Evolutionary conservation across 352 stramenopile species (phyloP).

Genomic region (Pythium dissimile): DNA sequence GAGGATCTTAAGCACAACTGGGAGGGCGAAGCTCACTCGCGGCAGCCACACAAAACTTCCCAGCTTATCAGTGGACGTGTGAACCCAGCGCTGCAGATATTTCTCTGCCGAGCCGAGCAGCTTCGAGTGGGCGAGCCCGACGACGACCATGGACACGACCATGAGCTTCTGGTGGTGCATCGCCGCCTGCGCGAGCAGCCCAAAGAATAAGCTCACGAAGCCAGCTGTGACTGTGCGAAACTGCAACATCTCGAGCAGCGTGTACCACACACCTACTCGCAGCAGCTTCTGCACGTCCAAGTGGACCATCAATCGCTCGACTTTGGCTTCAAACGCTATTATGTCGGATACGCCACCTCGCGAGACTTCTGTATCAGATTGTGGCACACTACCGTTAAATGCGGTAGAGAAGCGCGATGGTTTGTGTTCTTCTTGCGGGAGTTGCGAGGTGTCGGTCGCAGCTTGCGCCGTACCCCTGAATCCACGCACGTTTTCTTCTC

Average conservation of each 20-base stretch:
- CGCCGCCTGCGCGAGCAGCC: conserved; percentile 43
- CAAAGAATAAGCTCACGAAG: conserved; percentile 43
- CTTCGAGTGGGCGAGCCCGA: conserved; percentile 61
- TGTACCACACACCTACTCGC: conserved; percentile 46
- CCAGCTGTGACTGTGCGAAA: conserved; percentile 45
- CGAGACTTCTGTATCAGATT: background rate
- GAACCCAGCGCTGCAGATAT: conserved; percentile 43
- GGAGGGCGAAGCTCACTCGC: conserved; percentile 43
- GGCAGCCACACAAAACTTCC: conserved; percentile 52
- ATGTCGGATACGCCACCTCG: background rate
- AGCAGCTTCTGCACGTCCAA: conserved; percentile 52
- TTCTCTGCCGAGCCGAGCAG: conserved; percentile 34
- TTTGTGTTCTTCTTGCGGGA: background rate
- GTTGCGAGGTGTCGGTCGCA: background rate
- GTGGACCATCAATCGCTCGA: conserved; percentile 49
- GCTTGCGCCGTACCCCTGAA: background rate
- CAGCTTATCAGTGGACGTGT: conserved; percentile 66
- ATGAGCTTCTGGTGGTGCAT: conserved; percentile 76
- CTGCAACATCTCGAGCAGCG: conserved; percentile 49
- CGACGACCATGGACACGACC: conserved; percentile 59
- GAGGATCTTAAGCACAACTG: conserved; percentile 67
- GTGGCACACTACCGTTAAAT: background rate
- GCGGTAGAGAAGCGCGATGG: background rate
- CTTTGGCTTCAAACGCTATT: conserved; percentile 51
- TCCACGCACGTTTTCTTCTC: background rate